Evolutionary conservation across 306 rosid genomes (phyloP).

Genomic region (Prunus armeniaca): DNA sequence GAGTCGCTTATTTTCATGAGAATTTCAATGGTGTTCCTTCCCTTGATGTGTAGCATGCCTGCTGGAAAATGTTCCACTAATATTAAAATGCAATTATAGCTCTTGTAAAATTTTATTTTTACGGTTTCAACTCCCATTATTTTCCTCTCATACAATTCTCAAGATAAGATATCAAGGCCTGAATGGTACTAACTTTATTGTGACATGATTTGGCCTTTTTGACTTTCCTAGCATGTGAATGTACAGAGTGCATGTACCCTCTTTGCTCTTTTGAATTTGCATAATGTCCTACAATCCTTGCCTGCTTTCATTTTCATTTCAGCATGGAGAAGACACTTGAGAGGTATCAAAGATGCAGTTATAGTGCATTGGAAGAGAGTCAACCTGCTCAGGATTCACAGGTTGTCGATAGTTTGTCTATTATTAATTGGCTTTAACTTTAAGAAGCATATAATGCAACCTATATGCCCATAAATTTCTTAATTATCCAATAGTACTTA

Average conservation of each 20-base stretch:
- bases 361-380: slow-evolving; percentile 50
- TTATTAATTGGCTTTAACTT: neutral
- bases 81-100: no score
- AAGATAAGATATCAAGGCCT: no score
- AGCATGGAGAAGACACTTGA: slow-evolving; percentile 72
- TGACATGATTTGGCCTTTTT: neutral
- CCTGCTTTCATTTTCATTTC: slow-evolving; percentile 15
- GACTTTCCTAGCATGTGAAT: neutral
- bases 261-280: neutral
- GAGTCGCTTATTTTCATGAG: no score
- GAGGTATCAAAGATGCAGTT: slow-evolving; percentile 56
- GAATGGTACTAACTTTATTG: no score
- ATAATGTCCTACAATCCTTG: neutral
- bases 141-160: no score
- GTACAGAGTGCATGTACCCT: neutral
- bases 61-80: no score
- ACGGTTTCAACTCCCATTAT: no score
- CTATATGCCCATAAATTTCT: neutral
- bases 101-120: no score
- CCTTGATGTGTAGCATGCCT: no score
- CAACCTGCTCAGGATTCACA: slow-evolving; percentile 54
- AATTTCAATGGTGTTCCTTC: no score
- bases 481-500: neutral
- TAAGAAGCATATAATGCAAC: neutral
- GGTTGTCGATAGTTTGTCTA: slow-evolving; percentile 32